phyloP scores from a whole-genome alignment of 441 rosid species.

The Arabidopsis hybrid region DNA sequence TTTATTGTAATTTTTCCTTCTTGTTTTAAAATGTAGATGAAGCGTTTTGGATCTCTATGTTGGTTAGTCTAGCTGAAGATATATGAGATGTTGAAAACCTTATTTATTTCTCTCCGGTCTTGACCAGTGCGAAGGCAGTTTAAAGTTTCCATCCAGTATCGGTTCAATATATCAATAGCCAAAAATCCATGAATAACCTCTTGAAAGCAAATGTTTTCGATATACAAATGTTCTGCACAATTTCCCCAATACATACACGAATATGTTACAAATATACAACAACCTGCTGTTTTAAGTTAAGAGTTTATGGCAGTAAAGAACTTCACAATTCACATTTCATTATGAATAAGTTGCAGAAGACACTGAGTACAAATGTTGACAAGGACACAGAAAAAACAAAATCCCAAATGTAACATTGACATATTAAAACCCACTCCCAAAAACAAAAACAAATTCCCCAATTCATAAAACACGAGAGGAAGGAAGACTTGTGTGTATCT shows the following conservation, averaged over 20 bases:
- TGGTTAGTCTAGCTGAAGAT: conserved; percentile 14
- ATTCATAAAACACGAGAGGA: conserved; percentile 37
- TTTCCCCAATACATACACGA: neutral
- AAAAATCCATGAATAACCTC: neutral
- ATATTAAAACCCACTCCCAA: conserved; percentile 1
- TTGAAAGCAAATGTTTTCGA: neutral
- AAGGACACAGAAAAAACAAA: conserved; percentile 6
- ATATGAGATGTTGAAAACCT: neutral
- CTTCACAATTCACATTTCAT: conserved; percentile 38
- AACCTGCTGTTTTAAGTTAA: neutral
- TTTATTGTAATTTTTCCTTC: neutral
- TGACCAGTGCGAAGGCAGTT: too few species aligned
- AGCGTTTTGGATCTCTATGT: neutral
- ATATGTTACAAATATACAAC: conserved; percentile 24
- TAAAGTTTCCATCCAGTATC: too few species aligned
- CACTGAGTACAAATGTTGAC: conserved; percentile 33
- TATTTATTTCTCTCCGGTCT: neutral
- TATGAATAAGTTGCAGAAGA: conserved; percentile 23
- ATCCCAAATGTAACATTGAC: conserved; percentile 21
- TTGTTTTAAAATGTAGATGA: conserved; percentile 25
- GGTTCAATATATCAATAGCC: neutral
- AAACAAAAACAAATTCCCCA: conserved; percentile 24
- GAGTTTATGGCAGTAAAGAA: conserved; percentile 17
- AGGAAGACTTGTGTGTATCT: conserved; percentile 34
- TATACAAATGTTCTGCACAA: neutral